These are phyloP conservation scores for Gossypium schwendimanii DNA, from an alignment of 441 rosid species.

Conservation along the genomic window DNA sequence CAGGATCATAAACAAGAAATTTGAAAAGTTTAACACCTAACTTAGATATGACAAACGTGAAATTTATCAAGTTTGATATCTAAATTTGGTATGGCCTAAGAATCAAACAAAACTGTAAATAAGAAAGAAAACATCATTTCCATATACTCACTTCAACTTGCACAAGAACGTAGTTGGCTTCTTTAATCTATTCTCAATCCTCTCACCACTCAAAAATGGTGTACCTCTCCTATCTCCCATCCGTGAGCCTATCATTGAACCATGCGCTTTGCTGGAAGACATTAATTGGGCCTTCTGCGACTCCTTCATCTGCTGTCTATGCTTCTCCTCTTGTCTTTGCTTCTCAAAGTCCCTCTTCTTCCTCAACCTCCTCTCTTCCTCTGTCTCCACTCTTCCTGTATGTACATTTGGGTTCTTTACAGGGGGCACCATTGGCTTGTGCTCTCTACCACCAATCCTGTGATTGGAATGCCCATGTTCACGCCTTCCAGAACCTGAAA, in stretches of 20 bases:
- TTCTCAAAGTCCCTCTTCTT: conserved; percentile 91
- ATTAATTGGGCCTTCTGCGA: conserved; percentile 54
- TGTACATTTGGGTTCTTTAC: conserved; percentile 48
- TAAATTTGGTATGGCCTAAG: background rate
- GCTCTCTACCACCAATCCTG: conserved; percentile 32
- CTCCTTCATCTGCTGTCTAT: conserved; percentile 59
- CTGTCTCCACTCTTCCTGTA: conserved; percentile 63
- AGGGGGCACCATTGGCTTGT: conserved; percentile 35
- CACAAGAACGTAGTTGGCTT: conserved; percentile 98
- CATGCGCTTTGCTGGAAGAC: conserved; percentile 61
- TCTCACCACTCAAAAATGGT: conserved; percentile 65
- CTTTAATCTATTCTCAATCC: conserved; percentile 84
- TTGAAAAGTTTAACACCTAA: too few relatives aligned
- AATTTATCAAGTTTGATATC: background rate
- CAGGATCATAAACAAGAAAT: background rate
- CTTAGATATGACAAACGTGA: background rate
- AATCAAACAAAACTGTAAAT: background rate
- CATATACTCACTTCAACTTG: conserved; percentile 83
- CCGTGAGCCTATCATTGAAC: conserved; percentile 62
- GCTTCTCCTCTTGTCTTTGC: conserved; percentile 70
- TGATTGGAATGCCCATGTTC: conserved; percentile 43
- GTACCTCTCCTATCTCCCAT: conserved; percentile 77
- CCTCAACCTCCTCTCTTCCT: conserved; percentile 83
- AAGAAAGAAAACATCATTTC: background rate
- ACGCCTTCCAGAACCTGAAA: conserved; percentile 33